These are phyloP conservation scores for Globisporangium splendens DNA, from an alignment of 352 stramenopile genomes.

Conservation along the genomic window DNA sequence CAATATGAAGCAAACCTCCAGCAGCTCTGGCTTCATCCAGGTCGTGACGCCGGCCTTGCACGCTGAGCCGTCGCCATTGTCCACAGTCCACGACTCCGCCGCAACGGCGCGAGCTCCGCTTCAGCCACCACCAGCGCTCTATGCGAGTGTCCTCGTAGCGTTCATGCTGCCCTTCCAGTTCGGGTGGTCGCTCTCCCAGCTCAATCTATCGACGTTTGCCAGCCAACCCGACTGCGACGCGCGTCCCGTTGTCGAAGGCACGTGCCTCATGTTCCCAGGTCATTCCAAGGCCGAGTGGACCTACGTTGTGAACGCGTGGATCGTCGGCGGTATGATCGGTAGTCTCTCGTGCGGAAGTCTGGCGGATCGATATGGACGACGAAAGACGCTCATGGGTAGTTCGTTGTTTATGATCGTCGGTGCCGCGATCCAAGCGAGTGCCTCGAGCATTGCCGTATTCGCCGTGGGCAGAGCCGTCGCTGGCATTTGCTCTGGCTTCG, in stretches of 20 bases:
- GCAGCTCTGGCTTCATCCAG: no score
- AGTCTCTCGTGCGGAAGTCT: conserved; percentile 29
- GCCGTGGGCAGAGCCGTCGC: conserved; percentile 38
- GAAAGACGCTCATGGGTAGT: conserved; percentile 29
- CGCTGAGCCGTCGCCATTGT: no score
- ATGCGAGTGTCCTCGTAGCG: conserved; percentile 32
- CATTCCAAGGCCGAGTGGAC: conserved; percentile 55
- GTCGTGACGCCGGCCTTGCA: no score
- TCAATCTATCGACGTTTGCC: conserved; percentile 49
- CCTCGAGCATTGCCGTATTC: conserved; percentile 28
- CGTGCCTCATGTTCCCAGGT: conserved; percentile 59
- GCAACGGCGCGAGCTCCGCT: not conserved
- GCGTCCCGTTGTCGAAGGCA: conserved; percentile 30
- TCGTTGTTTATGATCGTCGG: conserved; percentile 37
- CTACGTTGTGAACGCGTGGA: conserved; percentile 47
- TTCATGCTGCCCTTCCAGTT: conserved; percentile 48
- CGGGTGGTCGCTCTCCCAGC: conserved; percentile 51
- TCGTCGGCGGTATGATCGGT: conserved; percentile 52
- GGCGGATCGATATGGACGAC: conserved; percentile 44
- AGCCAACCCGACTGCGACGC: conserved; percentile 34
- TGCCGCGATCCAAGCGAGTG: conserved; percentile 23
- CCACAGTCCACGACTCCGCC: no score
- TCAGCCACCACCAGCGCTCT: conserved; percentile 32
- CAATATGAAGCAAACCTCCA: no score
- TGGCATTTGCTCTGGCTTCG: conserved; percentile 37